phyloP scores from a whole-genome alignment of 2,329 filamentous ascomycete genomes.

The Fusarium torulosum region DNA sequence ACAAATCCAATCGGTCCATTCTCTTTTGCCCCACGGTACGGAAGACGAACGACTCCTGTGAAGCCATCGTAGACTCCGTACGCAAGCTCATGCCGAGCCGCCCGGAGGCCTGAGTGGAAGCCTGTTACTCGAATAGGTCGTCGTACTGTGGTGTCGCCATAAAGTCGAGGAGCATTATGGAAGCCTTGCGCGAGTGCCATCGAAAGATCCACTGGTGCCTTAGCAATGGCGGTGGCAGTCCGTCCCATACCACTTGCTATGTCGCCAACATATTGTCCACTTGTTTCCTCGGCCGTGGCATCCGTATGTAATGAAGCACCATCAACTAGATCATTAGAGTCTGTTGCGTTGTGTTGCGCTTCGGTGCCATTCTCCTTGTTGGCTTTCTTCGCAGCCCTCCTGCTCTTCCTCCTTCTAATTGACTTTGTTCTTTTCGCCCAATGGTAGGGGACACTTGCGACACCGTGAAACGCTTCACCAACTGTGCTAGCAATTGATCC shows the following conservation, averaged over 20 bases:
- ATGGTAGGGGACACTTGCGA: constrained; percentile 73
- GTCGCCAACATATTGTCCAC: constrained; percentile 61
- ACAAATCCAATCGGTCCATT: constrained; percentile 61
- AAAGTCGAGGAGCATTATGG: constrained; percentile 77
- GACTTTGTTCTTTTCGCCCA: constrained; percentile 70
- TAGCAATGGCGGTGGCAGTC: constrained; percentile 64
- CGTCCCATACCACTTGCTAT: constrained; percentile 65
- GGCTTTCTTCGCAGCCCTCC: constrained; percentile 10
- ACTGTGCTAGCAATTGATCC: constrained; percentile 71
- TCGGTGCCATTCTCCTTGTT: constrained; percentile 5
- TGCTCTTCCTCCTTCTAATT: constrained; percentile 49
- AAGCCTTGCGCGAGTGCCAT: constrained; percentile 76
- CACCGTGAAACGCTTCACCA: constrained; percentile 70
- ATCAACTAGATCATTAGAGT: constrained; percentile 14
- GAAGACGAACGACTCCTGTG: constrained; percentile 72
- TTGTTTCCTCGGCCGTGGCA: constrained; percentile 35
- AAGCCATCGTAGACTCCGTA: constrained; percentile 75
- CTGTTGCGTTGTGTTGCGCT: constrained; percentile 3
- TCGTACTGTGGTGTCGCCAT: constrained; percentile 77
- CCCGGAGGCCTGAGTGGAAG: constrained; percentile 71
- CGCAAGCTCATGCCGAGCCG: constrained; percentile 70
- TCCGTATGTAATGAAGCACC: constrained; percentile 27
- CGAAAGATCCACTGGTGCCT: constrained; percentile 70
- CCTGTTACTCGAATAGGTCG: constrained; percentile 73
- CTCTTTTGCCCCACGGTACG: constrained; percentile 68